Evolutionary conservation across 78 protist species (phyloP), one percentile per base, ranked within the genome.

Genomic region (Carpediemonas membranifera): DNA sequence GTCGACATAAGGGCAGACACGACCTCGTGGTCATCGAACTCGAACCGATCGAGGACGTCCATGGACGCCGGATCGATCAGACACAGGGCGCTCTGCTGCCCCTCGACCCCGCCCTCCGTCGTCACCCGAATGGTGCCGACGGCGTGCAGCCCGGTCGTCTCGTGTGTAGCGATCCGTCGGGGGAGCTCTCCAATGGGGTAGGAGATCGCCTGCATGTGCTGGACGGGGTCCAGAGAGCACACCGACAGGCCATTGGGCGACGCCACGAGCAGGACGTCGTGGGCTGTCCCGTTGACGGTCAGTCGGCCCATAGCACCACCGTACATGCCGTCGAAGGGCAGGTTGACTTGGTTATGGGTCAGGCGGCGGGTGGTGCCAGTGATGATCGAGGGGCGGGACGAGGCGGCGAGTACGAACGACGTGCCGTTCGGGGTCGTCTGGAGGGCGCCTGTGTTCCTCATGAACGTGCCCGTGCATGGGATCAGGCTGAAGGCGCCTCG

Each of bases 351-450:
- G 9, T 88, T 73, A 61, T 64, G 80, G 37, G 78, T 65, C 21
- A 91, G 77, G 76, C 82, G 84, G 54, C 62, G 33, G 54, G 68
- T 68, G 61, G 52, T 35, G 44, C 76, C 24, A 56, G 83, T 78
- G 33, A 91, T 69, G 55, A 88, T 86, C 9, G 93, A 62, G 30
- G 96, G 93, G 7, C 92, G 65, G 69, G 88, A 91, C 2, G 90
- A 72, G 44, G 80, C 54, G 15, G 84, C 90, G 69, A 91, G 88
- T 27, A 91, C 89, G 62, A 74, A 65, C 34, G 25, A 21, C 3
- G 47, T 35, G 39, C 70, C 70, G 36, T 54, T 33, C 5, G 41
- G 21, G 31, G 0, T 0, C 57, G 54, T 61, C 36, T 31, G 30
- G 7, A 16, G 0, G 61, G n/a, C n/a, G n/a, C n/a, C n/a, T n/a